phyloP scores from a whole-genome alignment of 1,284 basidiomycete species.

The Ceratobasidium sp. region DNA sequence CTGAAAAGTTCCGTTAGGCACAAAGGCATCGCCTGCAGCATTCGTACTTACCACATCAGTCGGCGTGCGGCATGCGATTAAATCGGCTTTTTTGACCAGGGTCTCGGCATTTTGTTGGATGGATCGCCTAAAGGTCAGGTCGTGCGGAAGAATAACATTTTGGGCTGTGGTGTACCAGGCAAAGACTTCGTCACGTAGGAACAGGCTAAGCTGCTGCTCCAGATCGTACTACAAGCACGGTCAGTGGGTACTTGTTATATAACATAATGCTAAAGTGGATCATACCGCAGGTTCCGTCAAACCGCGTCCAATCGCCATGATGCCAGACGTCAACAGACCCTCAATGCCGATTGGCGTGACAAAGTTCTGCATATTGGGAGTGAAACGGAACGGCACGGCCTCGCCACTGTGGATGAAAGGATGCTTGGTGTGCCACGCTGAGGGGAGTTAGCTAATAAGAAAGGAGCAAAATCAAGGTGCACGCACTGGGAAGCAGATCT shows the following conservation, averaged over 20 bases:
- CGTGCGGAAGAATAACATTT: slow-evolving; percentile 49
- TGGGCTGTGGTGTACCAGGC: slow-evolving; percentile 59
- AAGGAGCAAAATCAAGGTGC: background rate
- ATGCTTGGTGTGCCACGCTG: slow-evolving; percentile 59
- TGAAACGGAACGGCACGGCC: slow-evolving; percentile 94
- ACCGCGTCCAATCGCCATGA: slow-evolving; percentile 90
- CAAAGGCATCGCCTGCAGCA: too few species aligned
- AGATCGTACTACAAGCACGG: slow-evolving; percentile 76
- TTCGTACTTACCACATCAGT: slow-evolving; percentile 68
- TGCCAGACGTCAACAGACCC: slow-evolving; percentile 83
- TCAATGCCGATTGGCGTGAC: slow-evolving; percentile 89
- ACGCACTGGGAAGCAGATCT: slow-evolving; percentile 82
- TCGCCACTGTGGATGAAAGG: slow-evolving; percentile 75
- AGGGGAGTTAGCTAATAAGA: slow-evolving; percentile 8
- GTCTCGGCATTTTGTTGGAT: slow-evolving; percentile 78
- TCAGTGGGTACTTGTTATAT: slow-evolving; percentile 34
- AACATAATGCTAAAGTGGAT: background rate
- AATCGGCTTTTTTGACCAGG: slow-evolving; percentile 84
- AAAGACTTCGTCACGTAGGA: slow-evolving; percentile 91
- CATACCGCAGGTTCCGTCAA: slow-evolving; percentile 89
- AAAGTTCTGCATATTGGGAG: slow-evolving; percentile 95
- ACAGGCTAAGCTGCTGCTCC: slow-evolving; percentile 87
- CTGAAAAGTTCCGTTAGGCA: background rate
- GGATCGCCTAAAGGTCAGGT: slow-evolving; percentile 68
- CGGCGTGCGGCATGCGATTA: slow-evolving; percentile 83